These are phyloP conservation scores for Fusarium setosum DNA, from an alignment of 2,329 filamentous ascomycete species.

Conservation along the genomic window DNA sequence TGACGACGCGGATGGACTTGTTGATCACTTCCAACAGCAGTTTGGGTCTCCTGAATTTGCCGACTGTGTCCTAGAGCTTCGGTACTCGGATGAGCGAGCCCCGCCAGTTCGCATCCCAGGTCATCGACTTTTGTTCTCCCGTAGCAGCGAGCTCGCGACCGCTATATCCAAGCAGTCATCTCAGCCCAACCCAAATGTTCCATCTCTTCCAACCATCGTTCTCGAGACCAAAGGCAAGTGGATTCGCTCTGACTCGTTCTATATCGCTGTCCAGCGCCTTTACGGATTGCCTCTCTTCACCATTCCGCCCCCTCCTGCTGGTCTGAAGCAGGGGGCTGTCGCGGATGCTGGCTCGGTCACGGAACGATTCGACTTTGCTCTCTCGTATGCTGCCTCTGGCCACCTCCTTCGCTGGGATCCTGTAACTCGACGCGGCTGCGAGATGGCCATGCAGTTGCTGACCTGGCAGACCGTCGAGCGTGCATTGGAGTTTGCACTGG, in stretches of 20 bases:
- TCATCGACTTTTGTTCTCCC: conserved; percentile 67
- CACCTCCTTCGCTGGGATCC: conserved; percentile 66
- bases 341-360: conserved; percentile 52
- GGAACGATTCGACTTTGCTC: conserved; percentile 64
- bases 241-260: conserved; percentile 66
- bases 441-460: conserved; percentile 67
- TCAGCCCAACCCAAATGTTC: conserved; percentile 44
- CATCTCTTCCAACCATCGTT: conserved; percentile 46
- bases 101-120: conserved; percentile 58
- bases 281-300: conserved; percentile 65
- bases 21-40: conserved; percentile 53
- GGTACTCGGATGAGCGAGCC: conserved; percentile 54
- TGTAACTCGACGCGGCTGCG: conserved; percentile 67
- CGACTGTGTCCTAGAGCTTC: conserved; percentile 61
- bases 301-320: conserved; percentile 44
- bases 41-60: conserved; percentile 48
- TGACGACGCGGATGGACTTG: conserved; percentile 51
- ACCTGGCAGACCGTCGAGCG: conserved; percentile 72
- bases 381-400: conserved; percentile 74
- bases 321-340: conserved; percentile 45
- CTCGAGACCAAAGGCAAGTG: conserved; percentile 64
- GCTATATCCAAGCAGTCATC: conserved; percentile 43
- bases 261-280: conserved; percentile 66
- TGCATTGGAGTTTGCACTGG: conserved; percentile 69
- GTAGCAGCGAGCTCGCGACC: conserved; percentile 53